phyloP scores from a whole-genome alignment of 371 early-diverging fungal species.

The Blastocladiella emersonii region DNA sequence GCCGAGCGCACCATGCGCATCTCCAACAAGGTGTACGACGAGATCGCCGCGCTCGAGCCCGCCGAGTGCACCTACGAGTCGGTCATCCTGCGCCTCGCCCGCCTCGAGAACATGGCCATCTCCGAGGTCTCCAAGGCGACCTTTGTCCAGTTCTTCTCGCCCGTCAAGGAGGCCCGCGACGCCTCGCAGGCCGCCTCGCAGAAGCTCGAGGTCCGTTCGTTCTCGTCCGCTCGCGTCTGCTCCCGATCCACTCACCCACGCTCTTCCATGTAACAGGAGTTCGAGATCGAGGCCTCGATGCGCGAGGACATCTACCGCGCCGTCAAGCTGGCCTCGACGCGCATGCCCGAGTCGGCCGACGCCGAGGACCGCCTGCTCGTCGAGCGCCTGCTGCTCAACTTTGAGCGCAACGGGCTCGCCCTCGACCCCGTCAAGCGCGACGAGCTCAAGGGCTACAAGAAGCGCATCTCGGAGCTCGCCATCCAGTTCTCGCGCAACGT shows the following conservation, averaged over 20 bases:
- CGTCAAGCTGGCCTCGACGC: constrained; percentile 33
- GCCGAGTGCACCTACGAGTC: constrained; percentile 42
- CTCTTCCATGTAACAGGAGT: constrained; percentile 21
- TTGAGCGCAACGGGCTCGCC: constrained; percentile 53
- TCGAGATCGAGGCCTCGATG: constrained; percentile 59
- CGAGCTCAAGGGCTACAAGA: constrained; percentile 42
- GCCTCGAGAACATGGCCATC: constrained; percentile 26
- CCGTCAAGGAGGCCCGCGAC: constrained; percentile 52
- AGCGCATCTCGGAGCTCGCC: constrained; percentile 46
- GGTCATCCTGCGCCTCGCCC: constrained; percentile 38
- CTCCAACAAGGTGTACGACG: constrained; percentile 19
- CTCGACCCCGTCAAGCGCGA: constrained; percentile 42
- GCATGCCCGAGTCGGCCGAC: constrained; percentile 13
- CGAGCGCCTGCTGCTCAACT: constrained; percentile 42
- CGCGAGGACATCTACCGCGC: constrained; percentile 56
- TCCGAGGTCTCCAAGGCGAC: neutral
- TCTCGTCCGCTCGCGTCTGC: neutral
- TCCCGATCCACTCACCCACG: neutral
- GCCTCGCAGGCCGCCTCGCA: constrained; percentile 50
- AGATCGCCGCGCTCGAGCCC: constrained; percentile 31
- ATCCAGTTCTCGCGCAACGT: constrained; percentile 50
- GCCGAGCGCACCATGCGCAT: constrained; percentile 16
- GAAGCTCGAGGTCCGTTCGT: constrained; percentile 23
- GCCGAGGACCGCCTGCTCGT: constrained; percentile 53
- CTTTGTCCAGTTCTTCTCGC: constrained; percentile 19